Percentiles rank a stretch among this genome's conserved stretches.
These are phyloP conservation scores for Fusarium gaditjirri DNA, from an alignment of 2,329 filamentous ascomycete genomes.

Conservation along the genomic window DNA sequence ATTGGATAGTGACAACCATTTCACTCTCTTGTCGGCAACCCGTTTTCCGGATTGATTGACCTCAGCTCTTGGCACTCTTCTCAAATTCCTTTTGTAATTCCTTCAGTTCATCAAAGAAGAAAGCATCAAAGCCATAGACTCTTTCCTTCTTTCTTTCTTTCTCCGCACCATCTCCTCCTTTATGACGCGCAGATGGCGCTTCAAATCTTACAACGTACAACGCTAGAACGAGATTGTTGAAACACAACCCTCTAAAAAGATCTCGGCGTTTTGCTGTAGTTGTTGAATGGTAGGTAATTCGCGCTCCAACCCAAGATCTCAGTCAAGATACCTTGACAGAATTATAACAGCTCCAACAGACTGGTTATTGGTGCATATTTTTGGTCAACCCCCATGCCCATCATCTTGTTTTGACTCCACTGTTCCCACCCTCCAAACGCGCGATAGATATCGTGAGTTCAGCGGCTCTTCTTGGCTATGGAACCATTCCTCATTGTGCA, in stretches of 20 bases:
- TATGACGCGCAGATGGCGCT: background rate
- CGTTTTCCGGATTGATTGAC: constrained; percentile 28
- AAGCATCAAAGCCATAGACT: background rate
- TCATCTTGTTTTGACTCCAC: constrained; percentile 38
- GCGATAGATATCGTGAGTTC: constrained; percentile 32
- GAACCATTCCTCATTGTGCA: constrained; percentile 22
- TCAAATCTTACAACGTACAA: constrained; percentile 9
- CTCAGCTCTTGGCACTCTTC: constrained; percentile 19
- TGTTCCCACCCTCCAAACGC: constrained; percentile 30
- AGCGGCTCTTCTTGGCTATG: constrained; percentile 24
- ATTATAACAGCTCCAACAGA: background rate
- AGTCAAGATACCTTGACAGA: background rate
- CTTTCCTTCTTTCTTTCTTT: background rate
- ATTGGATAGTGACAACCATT: constrained; percentile 26
- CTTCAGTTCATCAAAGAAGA: background rate
- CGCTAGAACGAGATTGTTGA: constrained; percentile 26
- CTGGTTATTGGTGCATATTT: background rate
- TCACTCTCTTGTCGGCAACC: constrained; percentile 28
- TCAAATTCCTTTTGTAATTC: background rate
- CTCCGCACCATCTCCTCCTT: background rate
- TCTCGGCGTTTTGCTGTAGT: constrained; percentile 14
- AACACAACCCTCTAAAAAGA: constrained; percentile 9
- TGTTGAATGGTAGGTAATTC: constrained; percentile 18
- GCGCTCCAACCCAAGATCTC: constrained; percentile 19
- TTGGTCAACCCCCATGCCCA: constrained; percentile 19